Percentiles rank a stretch among this genome's conserved stretches.
phyloP scores from a whole-genome alignment of 805 yeast species.

The Candida yuanshanica region DNA sequence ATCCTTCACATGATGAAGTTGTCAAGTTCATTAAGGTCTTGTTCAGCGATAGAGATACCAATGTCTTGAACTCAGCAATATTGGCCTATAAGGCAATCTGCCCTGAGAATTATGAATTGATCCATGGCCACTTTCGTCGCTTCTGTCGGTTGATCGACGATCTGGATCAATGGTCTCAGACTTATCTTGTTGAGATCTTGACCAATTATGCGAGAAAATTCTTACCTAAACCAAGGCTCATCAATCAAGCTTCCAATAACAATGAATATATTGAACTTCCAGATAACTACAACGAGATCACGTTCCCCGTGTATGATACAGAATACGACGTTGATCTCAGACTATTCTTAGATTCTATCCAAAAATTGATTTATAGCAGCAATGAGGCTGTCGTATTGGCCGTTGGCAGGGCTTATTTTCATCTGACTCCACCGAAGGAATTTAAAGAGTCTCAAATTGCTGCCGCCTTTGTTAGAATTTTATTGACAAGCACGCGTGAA shows the following conservation, averaged over 20 bases:
- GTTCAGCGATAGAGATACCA: conserved; percentile 57
- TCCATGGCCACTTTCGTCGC: conserved; percentile 68
- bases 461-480: conserved; percentile 40
- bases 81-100: conserved; percentile 48
- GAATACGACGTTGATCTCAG: conserved; percentile 51
- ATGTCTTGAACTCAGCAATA: conserved; percentile 68
- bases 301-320: conserved; percentile 36
- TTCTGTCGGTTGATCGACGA: conserved; percentile 41
- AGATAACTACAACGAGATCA: conserved; percentile 34
- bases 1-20: conserved; percentile 44
- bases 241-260: conserved; percentile 26
- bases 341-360: conserved; percentile 44
- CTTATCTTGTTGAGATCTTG: conserved; percentile 51
- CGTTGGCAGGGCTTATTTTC: conserved; percentile 48
- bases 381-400: conserved; percentile 60
- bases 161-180: conserved; percentile 73
- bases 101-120: conserved; percentile 51
- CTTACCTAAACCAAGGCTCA: conserved; percentile 47
- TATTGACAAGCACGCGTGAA: conserved; percentile 29
- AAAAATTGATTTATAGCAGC: conserved; percentile 41
- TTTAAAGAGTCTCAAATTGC: conserved; percentile 46
- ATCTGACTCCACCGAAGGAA: conserved; percentile 52
- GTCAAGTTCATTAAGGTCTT: conserved; percentile 44
- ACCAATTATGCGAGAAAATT: conserved; percentile 61
- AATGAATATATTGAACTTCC: conserved; percentile 34